Conservation (phyloP, 1,139 yeast genomes). For the Eremothecium sinecaudum region DNA sequence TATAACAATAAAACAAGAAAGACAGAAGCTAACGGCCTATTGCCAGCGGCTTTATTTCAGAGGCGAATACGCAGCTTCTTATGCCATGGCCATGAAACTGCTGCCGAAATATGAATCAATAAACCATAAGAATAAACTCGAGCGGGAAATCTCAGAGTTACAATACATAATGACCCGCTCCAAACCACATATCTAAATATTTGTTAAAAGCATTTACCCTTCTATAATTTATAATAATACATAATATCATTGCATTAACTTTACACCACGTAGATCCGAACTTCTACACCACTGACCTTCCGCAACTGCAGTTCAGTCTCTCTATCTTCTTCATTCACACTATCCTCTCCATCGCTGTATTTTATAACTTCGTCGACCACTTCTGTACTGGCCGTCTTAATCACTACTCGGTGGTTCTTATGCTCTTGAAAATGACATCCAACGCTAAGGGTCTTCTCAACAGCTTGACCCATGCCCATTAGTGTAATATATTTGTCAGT, state of each 20-base stretch:
- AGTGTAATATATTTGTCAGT: constrained; percentile 40
- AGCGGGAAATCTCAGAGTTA: constrained; percentile 41
- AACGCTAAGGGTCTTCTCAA: constrained; percentile 44
- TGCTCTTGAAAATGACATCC: constrained; percentile 45
- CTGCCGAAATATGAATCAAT: constrained; percentile 28
- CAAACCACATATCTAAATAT: constrained; percentile 7
- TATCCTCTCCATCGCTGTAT: constrained; percentile 27
- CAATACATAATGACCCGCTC: constrained; percentile 38
- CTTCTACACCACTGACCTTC: constrained; percentile 50
- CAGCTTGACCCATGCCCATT: constrained; percentile 62
- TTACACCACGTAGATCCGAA: constrained; percentile 44
- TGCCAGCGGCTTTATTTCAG: constrained; percentile 41
- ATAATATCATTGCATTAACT: no score
- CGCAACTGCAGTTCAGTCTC: constrained; percentile 41
- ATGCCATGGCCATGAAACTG: constrained; percentile 32
- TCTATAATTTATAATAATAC: no score
- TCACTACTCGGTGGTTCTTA: constrained; percentile 40
- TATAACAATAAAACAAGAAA: constrained; percentile 23
- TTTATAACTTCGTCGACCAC: constrained; percentile 52
- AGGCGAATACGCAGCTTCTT: constrained; percentile 39
- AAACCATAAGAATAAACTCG: constrained; percentile 32
- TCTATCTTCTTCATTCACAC: constrained; percentile 26
- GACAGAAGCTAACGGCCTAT: constrained; percentile 26
- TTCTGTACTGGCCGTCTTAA: constrained; percentile 48
- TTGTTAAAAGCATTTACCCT: no score